These are phyloP conservation scores for Penicillium paxilli DNA, from an alignment of 495 filamentous ascomycete genomes.

Conservation along the genomic window DNA sequence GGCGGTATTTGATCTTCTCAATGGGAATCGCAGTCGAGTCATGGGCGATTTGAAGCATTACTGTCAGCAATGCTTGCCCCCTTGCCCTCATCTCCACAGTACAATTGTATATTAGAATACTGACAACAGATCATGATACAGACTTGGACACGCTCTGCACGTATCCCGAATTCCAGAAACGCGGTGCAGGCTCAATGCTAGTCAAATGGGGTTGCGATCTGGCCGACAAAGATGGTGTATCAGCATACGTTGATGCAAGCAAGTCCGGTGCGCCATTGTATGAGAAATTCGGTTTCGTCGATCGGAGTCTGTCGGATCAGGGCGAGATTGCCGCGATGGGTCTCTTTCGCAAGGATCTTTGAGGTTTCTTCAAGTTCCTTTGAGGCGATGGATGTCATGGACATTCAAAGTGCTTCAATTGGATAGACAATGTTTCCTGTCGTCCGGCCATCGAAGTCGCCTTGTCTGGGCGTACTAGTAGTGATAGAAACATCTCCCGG, in stretches of 20 bases:
- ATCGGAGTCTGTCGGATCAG: conserved; percentile 16
- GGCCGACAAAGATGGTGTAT: conserved; percentile 34
- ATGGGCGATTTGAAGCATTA: conserved; percentile 29
- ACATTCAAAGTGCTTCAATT: too few species aligned
- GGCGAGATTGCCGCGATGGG: conserved; percentile 18
- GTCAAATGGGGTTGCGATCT: conserved; percentile 49
- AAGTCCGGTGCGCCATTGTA: conserved; percentile 29
- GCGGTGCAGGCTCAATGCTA: conserved; percentile 52
- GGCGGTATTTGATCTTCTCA: conserved; percentile 12
- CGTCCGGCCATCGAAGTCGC: too few species aligned
- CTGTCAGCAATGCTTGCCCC: conserved; percentile 9
- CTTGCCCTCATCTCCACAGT: too few species aligned
- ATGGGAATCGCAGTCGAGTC: conserved; percentile 17
- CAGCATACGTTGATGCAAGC: conserved; percentile 34
- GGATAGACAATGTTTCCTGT: too few species aligned
- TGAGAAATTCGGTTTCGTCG: conserved; percentile 33
- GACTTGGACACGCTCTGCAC: conserved; percentile 52
- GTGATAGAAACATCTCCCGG: too few species aligned
- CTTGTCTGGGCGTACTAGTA: too few species aligned
- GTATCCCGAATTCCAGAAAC: conserved; percentile 45
- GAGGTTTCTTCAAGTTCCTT: too few species aligned
- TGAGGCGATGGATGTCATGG: too few species aligned
- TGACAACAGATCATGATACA: conserved; percentile 1
- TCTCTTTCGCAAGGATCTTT: not conserved
- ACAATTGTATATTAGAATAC: not conserved